Evolutionary conservation across 805 yeast species (phyloP), one percentile per base, ranked within the genome.

Genomic region (Peterozyma xylosa): DNA sequence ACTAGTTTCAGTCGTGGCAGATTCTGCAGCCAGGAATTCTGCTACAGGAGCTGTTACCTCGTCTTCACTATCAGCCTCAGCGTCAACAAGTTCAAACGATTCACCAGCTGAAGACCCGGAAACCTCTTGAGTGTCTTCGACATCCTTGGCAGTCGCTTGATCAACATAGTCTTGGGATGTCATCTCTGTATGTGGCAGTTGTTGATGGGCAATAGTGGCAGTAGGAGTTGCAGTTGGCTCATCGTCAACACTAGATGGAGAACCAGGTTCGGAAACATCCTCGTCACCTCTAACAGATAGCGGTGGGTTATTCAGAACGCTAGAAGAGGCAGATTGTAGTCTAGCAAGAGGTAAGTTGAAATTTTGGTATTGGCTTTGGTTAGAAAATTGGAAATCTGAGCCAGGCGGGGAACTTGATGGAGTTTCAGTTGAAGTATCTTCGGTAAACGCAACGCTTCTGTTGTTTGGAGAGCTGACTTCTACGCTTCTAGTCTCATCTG

Each of bases 261-360:
- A 67, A 35, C 64, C 66, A 5, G 71, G 67, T 15, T 65, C 59
- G 7, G 73, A 61, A 14, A 58, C 58, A 47, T 76, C 80, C 13
- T 70, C 60, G 48, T 81, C 96, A 49, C 86, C 96, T 48, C 96
- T 79, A 7, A 88, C 95, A 17, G 96, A 86, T 62, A 80, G 77
- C 0, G 97, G 90, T 2, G 97, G 88, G 59, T 91, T 89, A 64
- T 90, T 90, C 54, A 85, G 91, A 32, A 89, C 95, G 37, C 96
- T 86, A 0, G 96, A 88, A 0, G 96, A 86, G 35, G 85, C 76
- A 0, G 96, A 86, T 46, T 82, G 85, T 2, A 95, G 86, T 53
- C 93, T 70, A 33, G 63, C 65, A 57, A 76, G 52, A 5, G 71
- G 72, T 36, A 70, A 63, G 45, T 71, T 78, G 46, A 57, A 52